Percentiles rank a stretch among this genome's conserved stretches.
Evolutionary conservation across 2,329 filamentous ascomycete genomes (phyloP).

Genomic region (Phoma herbarum): DNA sequence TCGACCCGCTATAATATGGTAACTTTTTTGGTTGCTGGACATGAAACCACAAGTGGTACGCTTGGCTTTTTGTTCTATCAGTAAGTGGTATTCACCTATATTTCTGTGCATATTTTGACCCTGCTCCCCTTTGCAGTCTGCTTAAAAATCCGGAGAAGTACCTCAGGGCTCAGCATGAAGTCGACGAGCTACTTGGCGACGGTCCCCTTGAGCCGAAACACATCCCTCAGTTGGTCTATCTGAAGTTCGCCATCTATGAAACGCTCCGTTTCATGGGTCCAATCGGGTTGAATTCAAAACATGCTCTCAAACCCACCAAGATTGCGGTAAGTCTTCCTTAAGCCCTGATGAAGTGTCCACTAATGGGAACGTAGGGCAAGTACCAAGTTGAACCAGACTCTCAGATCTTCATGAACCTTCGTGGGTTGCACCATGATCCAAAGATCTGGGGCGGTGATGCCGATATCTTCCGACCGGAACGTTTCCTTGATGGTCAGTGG

Average conservation of each 20-base stretch:
- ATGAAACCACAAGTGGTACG: background rate
- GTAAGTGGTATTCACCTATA: too few relatives aligned
- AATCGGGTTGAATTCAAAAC: background rate
- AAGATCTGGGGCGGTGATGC: background rate
- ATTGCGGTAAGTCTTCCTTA: background rate
- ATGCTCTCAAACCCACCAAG: background rate
- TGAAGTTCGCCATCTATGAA: background rate
- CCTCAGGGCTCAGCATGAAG: background rate
- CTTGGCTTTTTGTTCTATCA: background rate
- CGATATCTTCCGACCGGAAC: background rate
- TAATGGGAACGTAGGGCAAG: background rate
- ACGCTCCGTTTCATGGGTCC: background rate
- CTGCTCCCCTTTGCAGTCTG: background rate
- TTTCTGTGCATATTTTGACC: too few relatives aligned
- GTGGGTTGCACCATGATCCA: background rate
- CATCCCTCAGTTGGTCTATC: background rate
- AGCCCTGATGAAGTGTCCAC: background rate
- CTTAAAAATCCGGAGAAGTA: background rate
- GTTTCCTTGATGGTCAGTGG: background rate
- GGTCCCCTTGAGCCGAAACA: background rate
- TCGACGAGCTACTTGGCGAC: background rate
- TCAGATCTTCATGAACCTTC: background rate
- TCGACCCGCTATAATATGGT: background rate
- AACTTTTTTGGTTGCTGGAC: background rate
- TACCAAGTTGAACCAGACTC: background rate